Evolutionary conservation across 2,329 filamentous ascomycete genomes (phyloP).

Genomic region (Neonectria sp.): DNA sequence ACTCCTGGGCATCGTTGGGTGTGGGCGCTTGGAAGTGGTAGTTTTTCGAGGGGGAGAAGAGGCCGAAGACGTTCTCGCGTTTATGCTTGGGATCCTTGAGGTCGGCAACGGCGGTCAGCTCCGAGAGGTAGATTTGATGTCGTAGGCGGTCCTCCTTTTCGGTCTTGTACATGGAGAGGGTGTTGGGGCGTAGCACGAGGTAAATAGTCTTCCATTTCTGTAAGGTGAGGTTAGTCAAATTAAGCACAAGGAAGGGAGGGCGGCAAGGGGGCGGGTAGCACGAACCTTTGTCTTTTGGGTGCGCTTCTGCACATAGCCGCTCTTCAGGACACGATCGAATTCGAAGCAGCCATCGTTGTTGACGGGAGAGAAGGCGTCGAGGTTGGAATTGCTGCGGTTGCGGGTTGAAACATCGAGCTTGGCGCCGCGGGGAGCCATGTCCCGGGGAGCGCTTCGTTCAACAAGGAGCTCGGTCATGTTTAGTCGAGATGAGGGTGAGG

Average conservation of each 20-base stretch:
- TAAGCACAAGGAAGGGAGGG: not conserved
- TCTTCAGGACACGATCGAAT: slow-evolving; percentile 94
- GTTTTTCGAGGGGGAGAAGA: slow-evolving; percentile 93
- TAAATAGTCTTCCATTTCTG: slow-evolving; percentile 93
- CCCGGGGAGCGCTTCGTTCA: slow-evolving; percentile 35
- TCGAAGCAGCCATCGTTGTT: slow-evolving; percentile 97
- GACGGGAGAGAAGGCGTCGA: slow-evolving; percentile 85
- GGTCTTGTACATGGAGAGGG: slow-evolving; percentile 94
- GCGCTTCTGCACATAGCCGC: slow-evolving; percentile 87
- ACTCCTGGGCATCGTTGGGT: slow-evolving; percentile 83
- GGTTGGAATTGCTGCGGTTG: slow-evolving; percentile 49
- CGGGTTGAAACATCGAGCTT: slow-evolving; percentile 38
- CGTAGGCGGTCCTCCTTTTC: slow-evolving; percentile 90
- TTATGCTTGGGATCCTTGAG: slow-evolving; percentile 92
- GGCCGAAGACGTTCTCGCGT: slow-evolving; percentile 88
- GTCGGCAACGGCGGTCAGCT: slow-evolving; percentile 90
- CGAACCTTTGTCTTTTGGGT: slow-evolving; percentile 93
- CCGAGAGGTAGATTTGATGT: slow-evolving; percentile 88
- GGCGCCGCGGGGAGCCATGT: slow-evolving; percentile 31
- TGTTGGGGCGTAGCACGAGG: slow-evolving; percentile 90
- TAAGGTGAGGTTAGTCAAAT: slow-evolving; percentile 40
- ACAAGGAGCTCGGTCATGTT: slow-evolving; percentile 46
- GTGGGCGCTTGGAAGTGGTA: slow-evolving; percentile 88
- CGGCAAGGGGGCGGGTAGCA: slow-evolving; percentile 1
- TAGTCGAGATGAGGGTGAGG: slow-evolving; percentile 26